Conservation (phyloP, 805 yeast species). For the Citeromyces nyonsensis region DNA sequence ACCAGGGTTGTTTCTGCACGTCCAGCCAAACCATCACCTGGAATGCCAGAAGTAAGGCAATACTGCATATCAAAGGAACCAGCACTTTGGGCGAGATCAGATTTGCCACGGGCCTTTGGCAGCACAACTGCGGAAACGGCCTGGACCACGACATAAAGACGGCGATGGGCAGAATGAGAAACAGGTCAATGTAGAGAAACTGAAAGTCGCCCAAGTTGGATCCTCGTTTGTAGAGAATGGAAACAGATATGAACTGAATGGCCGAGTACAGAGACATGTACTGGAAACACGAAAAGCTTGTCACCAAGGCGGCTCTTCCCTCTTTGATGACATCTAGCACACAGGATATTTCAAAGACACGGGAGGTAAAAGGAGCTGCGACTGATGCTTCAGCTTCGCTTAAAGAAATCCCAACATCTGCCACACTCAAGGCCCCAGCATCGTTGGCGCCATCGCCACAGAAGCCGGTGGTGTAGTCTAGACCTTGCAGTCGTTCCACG, state of each 20-base stretch:
- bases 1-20: conserved; percentile 56
- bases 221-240: conserved; percentile 75
- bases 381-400: conserved; percentile 98
- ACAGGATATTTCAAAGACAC: conserved; percentile 82
- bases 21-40: conserved; percentile 56
- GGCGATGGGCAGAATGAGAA: conserved; percentile 86
- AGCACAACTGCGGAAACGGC: conserved; percentile 44
- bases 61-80: conserved; percentile 70
- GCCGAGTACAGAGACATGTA: conserved; percentile 96
- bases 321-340: conserved; percentile 83
- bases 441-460: conserved; percentile 99
- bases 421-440: conserved; percentile 96
- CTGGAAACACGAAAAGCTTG: conserved; percentile 93
- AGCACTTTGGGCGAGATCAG: conserved; percentile 80
- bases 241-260: conserved; percentile 82
- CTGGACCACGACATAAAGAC: conserved; percentile 96
- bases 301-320: conserved; percentile 89
- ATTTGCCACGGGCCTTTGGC: conserved; percentile 87
- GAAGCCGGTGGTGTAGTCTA: conserved; percentile 90
- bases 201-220: conserved; percentile 94
- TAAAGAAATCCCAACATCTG: conserved; percentile 90
- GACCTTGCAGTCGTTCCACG: conserved; percentile 67
- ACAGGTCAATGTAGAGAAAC: conserved; percentile 83
- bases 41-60: conserved; percentile 42
- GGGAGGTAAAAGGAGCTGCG: conserved; percentile 95